Conservation (phyloP, 78 protist genomes). For the Goniomonas avonlea region DNA sequence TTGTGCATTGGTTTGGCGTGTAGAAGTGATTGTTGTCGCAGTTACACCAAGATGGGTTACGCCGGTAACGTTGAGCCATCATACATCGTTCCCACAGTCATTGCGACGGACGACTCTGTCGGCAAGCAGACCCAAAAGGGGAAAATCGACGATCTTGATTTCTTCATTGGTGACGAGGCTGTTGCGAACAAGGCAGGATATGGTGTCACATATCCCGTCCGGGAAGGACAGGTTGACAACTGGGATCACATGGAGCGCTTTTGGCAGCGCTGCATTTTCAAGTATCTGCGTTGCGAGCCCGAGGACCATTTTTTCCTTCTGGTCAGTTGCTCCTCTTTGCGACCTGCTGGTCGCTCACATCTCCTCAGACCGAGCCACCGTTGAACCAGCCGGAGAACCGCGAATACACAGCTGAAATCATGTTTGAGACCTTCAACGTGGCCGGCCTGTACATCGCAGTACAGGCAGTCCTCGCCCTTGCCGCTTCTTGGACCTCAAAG, state of each 20-base stretch:
- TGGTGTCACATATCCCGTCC: constrained; percentile 70
- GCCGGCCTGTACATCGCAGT: constrained; percentile 95
- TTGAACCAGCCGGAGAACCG: constrained; percentile 98
- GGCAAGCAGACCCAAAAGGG: constrained; percentile 32
- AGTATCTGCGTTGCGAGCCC: constrained; percentile 95
- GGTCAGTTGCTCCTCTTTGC: constrained; percentile 18
- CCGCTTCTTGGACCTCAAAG: constrained; percentile 77
- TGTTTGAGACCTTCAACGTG: constrained; percentile 99
- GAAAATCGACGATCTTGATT: constrained; percentile 93
- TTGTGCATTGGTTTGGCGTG: neutral
- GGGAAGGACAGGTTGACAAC: constrained; percentile 87
- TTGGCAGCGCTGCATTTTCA: constrained; percentile 95
- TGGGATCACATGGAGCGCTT: constrained; percentile 96
- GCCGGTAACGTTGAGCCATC: constrained; percentile 91
- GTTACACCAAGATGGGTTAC: constrained; percentile 98
- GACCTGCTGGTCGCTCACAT: neutral
- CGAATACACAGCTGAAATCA: constrained; percentile 96
- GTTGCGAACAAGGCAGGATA: constrained; percentile 34
- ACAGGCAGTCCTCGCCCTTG: constrained; percentile 97
- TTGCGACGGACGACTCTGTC: too few species aligned
- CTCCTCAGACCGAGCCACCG: constrained; percentile 93
- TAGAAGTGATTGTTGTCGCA: neutral
- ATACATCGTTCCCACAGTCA: constrained; percentile 89
- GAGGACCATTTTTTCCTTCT: constrained; percentile 93
- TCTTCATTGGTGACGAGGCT: constrained; percentile 89